Conservation (phyloP, 495 filamentous ascomycete species). For the Penicillium bialowiezense region DNA sequence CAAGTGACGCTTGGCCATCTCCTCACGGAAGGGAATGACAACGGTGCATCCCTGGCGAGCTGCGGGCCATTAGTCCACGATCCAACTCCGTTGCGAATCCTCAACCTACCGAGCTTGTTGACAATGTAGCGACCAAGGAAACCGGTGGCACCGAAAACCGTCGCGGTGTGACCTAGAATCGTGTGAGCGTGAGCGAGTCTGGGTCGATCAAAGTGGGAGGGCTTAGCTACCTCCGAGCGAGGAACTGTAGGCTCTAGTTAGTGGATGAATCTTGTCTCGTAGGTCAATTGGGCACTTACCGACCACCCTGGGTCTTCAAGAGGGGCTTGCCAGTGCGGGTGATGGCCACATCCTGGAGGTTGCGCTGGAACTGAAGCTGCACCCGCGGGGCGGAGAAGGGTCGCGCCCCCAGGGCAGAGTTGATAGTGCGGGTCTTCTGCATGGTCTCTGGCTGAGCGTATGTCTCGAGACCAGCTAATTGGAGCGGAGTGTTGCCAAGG, state of each 20-base stretch:
- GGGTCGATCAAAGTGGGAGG: conserved; percentile 21
- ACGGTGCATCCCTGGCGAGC: conserved; percentile 90
- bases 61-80: conserved; percentile 43
- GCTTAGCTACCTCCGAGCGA: conserved; percentile 71
- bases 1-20: conserved; percentile 95
- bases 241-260: conserved; percentile 55
- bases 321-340: conserved; percentile 86
- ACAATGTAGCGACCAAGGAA: conserved; percentile 97
- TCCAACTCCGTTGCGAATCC: conserved; percentile 7
- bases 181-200: conserved; percentile 19
- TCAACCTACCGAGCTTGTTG: conserved; percentile 77
- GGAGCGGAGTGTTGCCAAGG: conserved; percentile 32
- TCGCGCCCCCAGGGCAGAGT: conserved; percentile 44
- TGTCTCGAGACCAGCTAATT: conserved; percentile 32
- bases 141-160: conserved; percentile 96
- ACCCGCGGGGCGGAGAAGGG: conserved; percentile 42
- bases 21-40: conserved; percentile 90
- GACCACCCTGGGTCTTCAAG: conserved; percentile 75
- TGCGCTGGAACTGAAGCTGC: conserved; percentile 45
- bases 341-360: conserved; percentile 76
- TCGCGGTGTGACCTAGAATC: conserved; percentile 80
- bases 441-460: conserved; percentile 41
- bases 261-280: conserved; percentile 4
- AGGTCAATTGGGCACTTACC: conserved; percentile 53
- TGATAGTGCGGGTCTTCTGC: conserved; percentile 50